Conservation (phyloP, 164 flowering plant species). For the Nelumbo lutea region DNA sequence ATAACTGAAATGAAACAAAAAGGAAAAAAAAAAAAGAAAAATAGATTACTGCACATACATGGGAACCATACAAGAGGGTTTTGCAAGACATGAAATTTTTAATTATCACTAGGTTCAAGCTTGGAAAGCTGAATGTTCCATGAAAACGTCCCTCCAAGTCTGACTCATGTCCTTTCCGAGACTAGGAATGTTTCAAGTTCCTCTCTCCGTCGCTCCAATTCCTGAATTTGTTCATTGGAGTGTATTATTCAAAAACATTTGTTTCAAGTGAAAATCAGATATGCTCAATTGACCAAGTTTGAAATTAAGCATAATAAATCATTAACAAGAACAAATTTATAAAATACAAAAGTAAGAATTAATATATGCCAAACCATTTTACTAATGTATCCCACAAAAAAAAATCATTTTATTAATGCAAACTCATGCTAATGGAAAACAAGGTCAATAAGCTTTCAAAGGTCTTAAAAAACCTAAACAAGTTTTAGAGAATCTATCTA, state of each 20-base stretch:
- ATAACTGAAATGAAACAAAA: no score
- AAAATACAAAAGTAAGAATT: not conserved
- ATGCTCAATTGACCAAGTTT: not conserved
- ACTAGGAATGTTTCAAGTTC: constrained; percentile 69
- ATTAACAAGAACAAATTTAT: no score
- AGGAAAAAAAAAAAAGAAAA: no score
- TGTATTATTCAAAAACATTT: not conserved
- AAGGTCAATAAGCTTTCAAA: not conserved
- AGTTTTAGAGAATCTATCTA: no score
- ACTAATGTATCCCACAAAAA: not conserved
- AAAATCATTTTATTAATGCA: not conserved
- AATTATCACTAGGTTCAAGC: not conserved
- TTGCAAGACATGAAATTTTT: not conserved
- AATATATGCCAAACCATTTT: not conserved
- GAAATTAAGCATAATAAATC: no score
- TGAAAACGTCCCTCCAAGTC: not conserved
- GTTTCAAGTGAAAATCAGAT: not conserved
- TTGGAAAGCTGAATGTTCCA: not conserved
- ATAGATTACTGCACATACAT: no score
- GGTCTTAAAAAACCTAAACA: not conserved
- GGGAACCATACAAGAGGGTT: no score
- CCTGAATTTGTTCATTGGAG: constrained; percentile 35
- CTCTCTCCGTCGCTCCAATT: constrained; percentile 65
- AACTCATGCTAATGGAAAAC: not conserved
- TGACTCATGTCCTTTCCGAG: constrained; percentile 16